phyloP scores from a whole-genome alignment of 2,329 filamentous ascomycete species.

The Curvularia lunata region DNA sequence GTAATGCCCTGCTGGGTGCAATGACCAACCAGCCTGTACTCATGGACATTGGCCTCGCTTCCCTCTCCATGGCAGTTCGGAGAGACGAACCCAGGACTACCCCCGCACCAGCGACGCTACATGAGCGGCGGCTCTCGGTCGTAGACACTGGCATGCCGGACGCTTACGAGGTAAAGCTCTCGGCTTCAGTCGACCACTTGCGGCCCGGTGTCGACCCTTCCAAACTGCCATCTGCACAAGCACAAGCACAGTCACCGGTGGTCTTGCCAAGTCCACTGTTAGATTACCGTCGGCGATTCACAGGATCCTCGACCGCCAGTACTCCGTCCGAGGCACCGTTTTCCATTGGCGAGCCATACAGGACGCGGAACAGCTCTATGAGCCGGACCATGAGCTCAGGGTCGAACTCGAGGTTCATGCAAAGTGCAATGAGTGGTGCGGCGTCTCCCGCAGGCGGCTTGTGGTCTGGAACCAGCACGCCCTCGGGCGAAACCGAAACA shows the following conservation, averaged over 20 bases:
- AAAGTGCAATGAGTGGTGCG: slow-evolving; percentile 27
- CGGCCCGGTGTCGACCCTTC: slow-evolving; percentile 58
- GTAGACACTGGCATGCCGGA: slow-evolving; percentile 57
- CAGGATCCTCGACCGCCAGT: slow-evolving; percentile 27
- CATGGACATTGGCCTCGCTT: slow-evolving; percentile 87
- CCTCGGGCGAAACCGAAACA: slow-evolving; percentile 38
- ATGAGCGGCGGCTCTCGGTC: slow-evolving; percentile 49
- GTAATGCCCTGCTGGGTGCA: slow-evolving; percentile 92
- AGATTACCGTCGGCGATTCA: slow-evolving; percentile 30
- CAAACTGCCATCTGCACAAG: slow-evolving; percentile 22
- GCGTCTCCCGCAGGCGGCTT: slow-evolving; percentile 43
- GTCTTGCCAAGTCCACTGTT: slow-evolving; percentile 37
- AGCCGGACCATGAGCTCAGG: slow-evolving; percentile 48
- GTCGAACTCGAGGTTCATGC: slow-evolving; percentile 31
- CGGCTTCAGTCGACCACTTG: slow-evolving; percentile 78
- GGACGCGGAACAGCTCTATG: slow-evolving; percentile 46
- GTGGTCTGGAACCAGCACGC: slow-evolving; percentile 47
- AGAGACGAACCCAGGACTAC: slow-evolving; percentile 37
- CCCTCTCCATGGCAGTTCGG: slow-evolving; percentile 78
- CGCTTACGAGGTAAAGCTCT: slow-evolving; percentile 74
- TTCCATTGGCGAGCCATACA: slow-evolving; percentile 38
- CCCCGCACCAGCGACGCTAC: slow-evolving; percentile 27
- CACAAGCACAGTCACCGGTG: slow-evolving; percentile 41
- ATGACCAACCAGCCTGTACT: slow-evolving; percentile 90
- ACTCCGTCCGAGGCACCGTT: slow-evolving; percentile 42